phyloP scores from a whole-genome alignment of 2,329 filamentous ascomycete species.

The Fusarium concolor region DNA sequence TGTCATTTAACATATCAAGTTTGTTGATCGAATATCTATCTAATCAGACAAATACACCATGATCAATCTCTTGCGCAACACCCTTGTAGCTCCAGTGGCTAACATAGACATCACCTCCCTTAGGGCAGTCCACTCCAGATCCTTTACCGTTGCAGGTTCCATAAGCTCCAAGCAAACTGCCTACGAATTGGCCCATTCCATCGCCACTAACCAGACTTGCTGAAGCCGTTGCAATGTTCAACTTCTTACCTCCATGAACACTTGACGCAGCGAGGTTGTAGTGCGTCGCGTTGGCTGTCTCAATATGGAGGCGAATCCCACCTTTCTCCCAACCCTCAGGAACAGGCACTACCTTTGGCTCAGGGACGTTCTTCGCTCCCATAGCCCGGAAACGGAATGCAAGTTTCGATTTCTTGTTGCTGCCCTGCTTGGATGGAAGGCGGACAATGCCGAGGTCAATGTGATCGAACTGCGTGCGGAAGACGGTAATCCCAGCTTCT shows the following conservation, averaged over 20 bases:
- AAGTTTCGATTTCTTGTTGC: constrained; percentile 1
- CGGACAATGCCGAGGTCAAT: constrained; percentile 25
- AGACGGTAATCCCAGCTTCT: constrained; percentile 26
- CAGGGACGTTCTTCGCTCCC: background rate
- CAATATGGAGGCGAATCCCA: background rate
- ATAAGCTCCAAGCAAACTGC: constrained; percentile 26
- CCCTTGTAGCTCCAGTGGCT: constrained; percentile 23
- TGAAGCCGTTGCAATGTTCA: constrained; percentile 8
- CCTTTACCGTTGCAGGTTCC: constrained; percentile 33
- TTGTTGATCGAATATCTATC: no score
- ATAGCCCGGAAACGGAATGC: constrained; percentile 21
- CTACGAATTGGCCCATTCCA: constrained; percentile 18
- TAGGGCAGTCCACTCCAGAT: constrained; percentile 3
- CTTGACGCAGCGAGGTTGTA: constrained; percentile 19
- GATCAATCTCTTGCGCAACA: constrained; percentile 19
- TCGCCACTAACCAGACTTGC: constrained; percentile 22
- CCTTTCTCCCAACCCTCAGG: constrained; percentile 18
- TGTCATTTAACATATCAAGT: no score
- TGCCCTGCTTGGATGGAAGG: background rate
- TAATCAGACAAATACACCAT: background rate
- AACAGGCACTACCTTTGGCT: constrained; percentile 4
- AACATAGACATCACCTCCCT: constrained; percentile 17
- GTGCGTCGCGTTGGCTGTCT: constrained; percentile 21
- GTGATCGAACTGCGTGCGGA: constrained; percentile 33
- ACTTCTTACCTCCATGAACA: background rate